Evolutionary conservation across 768 basidiomycete genomes (phyloP).

Genomic region (Lactifluus rugatus): DNA sequence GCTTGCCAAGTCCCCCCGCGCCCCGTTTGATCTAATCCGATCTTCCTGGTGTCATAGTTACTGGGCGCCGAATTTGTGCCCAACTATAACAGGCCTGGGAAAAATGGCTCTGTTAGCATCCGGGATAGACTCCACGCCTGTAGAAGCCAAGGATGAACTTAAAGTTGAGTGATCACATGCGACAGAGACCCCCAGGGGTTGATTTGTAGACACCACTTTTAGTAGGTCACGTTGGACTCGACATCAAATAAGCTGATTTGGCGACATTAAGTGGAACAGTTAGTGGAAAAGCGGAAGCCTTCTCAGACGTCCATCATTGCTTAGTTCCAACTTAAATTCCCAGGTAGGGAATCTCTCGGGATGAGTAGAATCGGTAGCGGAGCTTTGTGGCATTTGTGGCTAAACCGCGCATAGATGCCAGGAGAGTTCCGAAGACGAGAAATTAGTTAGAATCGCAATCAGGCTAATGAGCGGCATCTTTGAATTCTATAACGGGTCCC

Average conservation of each 20-base stretch:
- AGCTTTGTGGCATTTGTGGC: slow-evolving; percentile 18
- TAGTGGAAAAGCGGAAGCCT: neutral
- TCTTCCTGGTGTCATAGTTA: slow-evolving; percentile 15
- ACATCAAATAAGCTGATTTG: slow-evolving; percentile 4
- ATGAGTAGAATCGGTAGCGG: slow-evolving; percentile 5
- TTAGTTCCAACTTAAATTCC: slow-evolving; percentile 15
- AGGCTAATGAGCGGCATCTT: neutral
- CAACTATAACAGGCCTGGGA: neutral
- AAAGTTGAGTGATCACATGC: neutral
- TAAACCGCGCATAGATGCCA: neutral
- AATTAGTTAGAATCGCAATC: neutral
- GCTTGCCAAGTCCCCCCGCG: slow-evolving; percentile 3
- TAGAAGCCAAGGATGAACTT: neutral
- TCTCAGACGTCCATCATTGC: slow-evolving; percentile 6
- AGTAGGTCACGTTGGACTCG: slow-evolving; percentile 8
- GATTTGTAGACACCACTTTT: neutral
- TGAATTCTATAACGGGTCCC: neutral
- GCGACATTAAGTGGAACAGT: neutral
- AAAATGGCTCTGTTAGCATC: neutral
- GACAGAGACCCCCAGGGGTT: slow-evolving; percentile 2
- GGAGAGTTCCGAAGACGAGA: neutral
- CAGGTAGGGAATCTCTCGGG: neutral
- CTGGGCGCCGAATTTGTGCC: slow-evolving; percentile 1
- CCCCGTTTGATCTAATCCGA: slow-evolving; percentile 3
- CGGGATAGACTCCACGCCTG: neutral